Base-by-base conservation (phyloP, 495 filamentous ascomycete genomes). In the Aspergillus sclerotioniger region DNA sequence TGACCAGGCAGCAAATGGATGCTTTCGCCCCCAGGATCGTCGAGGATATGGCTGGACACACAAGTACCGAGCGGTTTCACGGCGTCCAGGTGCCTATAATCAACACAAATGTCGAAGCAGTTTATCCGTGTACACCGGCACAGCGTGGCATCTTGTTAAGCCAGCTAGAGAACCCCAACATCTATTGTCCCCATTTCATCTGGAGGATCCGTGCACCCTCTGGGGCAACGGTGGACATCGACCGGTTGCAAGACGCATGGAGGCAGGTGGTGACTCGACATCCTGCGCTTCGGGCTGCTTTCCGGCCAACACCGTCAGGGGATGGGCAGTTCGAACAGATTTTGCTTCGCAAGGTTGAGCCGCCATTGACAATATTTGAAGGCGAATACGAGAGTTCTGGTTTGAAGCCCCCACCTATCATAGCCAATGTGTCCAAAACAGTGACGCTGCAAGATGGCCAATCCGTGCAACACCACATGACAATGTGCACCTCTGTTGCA, bases 251-350 rank as follows among this genome's bases (percentile, higher is more conserved):
- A 15, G n/a, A 10, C 6, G 52, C 74, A 10, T 78, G 75, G 75
- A 65, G 72, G 32, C 56, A 61, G 32, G 67, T 78, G 3, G 67
- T 78, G n/a, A 61, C 69, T 32, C 67, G 74, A 20, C 75, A 78
- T 58, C 54, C 66, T 16, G 64, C 66, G 5, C 59, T 78, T 15
- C 69, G 75, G 33, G 76, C 75, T 5, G 60, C 75, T 0, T 76
- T 78, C 54, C 61, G 67, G 8, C 61, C 71, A 21, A 70, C 64
- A 39, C 20, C 66, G 10, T 64, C 63, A 39, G 56, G 60, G 16
- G 65, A 65, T 31, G 69, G 65, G 7, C 58, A 71, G 3, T 73
- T 69, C 54, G 66, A 72, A 47, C 75, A 78, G 54, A 54, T 75
- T 25, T 69, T 76, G 4, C 53, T 76, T 13, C 69, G 60, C 53